Conservation (phyloP, 2,329 filamentous ascomycete species). For the Colletotrichum sp. region DNA sequence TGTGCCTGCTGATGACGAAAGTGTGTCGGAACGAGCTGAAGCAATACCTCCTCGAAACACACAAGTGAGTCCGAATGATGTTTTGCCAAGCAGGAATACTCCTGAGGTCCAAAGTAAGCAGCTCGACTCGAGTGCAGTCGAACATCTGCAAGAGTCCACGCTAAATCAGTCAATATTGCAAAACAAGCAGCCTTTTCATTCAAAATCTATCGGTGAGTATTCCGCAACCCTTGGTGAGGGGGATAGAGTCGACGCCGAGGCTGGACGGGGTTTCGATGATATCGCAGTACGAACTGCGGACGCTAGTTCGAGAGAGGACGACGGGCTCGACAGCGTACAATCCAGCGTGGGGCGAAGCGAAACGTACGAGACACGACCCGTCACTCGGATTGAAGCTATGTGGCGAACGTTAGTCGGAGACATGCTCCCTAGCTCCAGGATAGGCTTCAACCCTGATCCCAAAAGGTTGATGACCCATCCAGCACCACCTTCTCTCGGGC, state of each 20-base stretch:
- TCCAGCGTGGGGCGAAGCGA: too few relatives aligned
- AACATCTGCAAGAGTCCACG: too few relatives aligned
- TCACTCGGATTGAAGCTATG: background rate
- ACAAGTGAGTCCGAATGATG: too few relatives aligned
- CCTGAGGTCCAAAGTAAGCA: too few relatives aligned
- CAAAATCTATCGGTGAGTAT: background rate
- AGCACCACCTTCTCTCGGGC: background rate
- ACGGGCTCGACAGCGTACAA: too few relatives aligned
- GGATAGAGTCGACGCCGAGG: fast-evolving
- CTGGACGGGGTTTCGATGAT: background rate
- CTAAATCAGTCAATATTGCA: background rate
- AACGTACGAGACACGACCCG: background rate
- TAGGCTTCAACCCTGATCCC: background rate
- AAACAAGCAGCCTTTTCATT: background rate
- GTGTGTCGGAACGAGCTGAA: fast-evolving
- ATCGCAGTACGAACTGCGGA: background rate
- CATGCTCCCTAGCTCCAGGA: background rate
- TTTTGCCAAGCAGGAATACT: too few relatives aligned
- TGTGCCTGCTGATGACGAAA: too few relatives aligned
- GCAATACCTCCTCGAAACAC: fast-evolving
- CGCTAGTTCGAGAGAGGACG: too few relatives aligned
- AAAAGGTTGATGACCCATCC: background rate
- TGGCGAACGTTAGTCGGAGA: background rate
- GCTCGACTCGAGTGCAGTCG: too few relatives aligned
- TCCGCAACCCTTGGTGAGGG: background rate